Evolutionary conservation across 176 grass and related monocot genomes (phyloP).

Genomic region (Aegilops speltoides): DNA sequence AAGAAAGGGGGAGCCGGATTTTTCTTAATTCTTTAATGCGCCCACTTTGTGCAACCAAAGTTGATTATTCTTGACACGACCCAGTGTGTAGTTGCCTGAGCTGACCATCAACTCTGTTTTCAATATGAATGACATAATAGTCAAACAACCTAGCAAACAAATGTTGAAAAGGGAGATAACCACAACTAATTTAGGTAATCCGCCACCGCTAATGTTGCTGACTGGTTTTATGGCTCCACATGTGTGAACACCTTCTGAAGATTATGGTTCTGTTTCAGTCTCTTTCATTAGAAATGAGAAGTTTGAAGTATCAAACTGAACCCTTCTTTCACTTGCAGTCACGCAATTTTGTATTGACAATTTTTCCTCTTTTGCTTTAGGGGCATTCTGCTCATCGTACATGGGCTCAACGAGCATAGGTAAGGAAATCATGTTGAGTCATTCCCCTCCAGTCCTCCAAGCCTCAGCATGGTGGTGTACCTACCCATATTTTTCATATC

Average conservation of each 20-base stretch:
- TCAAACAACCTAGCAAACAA: conserved; percentile 13
- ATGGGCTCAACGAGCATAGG: conserved; percentile 98
- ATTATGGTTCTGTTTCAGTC: background rate
- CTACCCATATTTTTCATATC: background rate
- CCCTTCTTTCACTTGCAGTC: background rate
- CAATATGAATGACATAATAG: background rate
- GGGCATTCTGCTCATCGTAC: conserved; percentile 84
- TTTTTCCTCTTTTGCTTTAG: conserved; percentile 45
- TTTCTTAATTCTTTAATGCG: background rate
- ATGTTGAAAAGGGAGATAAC: background rate
- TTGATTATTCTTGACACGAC: conserved; percentile 20
- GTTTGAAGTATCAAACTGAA: background rate
- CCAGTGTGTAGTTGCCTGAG: background rate
- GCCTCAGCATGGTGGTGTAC: background rate
- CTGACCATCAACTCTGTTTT: background rate
- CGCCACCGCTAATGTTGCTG: background rate
- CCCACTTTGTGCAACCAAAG: background rate
- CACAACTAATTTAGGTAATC: conserved; percentile 13
- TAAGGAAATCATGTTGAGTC: conserved; percentile 1
- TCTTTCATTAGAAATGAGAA: background rate
- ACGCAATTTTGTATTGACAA: conserved; percentile 13
- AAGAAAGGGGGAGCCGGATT: background rate
- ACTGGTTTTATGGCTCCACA: background rate
- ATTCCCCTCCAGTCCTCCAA: background rate
- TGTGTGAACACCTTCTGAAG: background rate